Conservation (phyloP, 148 eudicot species). For the Drosera capensis region DNA sequence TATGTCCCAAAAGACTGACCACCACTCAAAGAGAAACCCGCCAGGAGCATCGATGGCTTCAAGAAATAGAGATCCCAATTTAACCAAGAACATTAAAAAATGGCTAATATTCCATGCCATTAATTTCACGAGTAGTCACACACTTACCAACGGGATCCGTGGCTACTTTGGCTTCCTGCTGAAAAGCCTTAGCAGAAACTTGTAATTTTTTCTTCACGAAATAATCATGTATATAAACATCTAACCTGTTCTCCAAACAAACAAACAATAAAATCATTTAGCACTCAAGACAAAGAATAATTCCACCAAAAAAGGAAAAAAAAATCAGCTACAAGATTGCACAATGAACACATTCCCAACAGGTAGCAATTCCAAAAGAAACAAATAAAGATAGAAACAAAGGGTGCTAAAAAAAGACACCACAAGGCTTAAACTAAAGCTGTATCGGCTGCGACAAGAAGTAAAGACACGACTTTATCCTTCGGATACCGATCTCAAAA, state of each 20-base stretch:
- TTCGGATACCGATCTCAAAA: background rate
- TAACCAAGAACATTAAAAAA: background rate
- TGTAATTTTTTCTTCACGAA: constrained; percentile 37
- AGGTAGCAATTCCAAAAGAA: background rate
- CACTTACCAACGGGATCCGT: constrained; percentile 37
- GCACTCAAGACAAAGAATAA: background rate
- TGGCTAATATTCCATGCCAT: background rate
- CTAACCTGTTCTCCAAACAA: constrained; percentile 20
- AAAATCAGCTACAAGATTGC: no score
- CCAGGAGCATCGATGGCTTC: constrained; percentile 39
- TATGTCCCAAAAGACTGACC: constrained; percentile 46
- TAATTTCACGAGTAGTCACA: background rate
- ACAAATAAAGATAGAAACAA: background rate
- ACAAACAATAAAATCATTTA: background rate
- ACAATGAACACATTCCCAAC: no score
- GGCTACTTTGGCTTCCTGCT: constrained; percentile 33
- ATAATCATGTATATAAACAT: constrained; percentile 40
- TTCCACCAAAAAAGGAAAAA: background rate
- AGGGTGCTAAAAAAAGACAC: no score
- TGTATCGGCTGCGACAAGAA: background rate
- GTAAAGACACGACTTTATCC: background rate
- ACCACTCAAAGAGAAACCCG: constrained; percentile 40
- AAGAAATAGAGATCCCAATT: constrained; percentile 3
- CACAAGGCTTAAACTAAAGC: background rate
- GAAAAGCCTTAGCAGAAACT: constrained; percentile 39